Evolutionary conservation across 192 early-diverging fungal genomes (phyloP).

Genomic region (Haplosporangium gracile): DNA sequence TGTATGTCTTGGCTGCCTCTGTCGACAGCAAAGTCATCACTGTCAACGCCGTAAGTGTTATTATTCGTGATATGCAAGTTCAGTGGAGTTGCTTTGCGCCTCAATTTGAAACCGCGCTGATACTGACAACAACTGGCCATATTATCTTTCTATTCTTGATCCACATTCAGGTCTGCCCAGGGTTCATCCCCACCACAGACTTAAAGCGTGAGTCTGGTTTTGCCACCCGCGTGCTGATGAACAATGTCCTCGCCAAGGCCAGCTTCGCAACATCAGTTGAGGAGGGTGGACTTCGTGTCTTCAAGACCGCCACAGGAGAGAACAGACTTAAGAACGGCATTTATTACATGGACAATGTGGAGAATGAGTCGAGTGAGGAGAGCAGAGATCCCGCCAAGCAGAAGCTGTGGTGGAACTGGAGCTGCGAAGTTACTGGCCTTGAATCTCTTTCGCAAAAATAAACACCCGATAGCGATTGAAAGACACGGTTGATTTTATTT

Average conservation of each 20-base stretch:
- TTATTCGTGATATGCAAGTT: neutral
- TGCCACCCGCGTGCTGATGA: conserved; percentile 36
- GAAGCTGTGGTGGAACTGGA: conserved; percentile 59
- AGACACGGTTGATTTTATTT: neutral
- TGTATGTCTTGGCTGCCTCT: conserved; percentile 17
- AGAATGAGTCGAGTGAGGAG: conserved; percentile 46
- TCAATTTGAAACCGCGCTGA: neutral
- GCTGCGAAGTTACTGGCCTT: conserved; percentile 36
- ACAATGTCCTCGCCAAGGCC: conserved; percentile 41
- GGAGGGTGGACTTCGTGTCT: conserved; percentile 43
- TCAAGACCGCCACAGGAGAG: conserved; percentile 22
- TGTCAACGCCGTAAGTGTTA: conserved; percentile 32
- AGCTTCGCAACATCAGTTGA: conserved; percentile 39
- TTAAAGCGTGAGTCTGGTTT: conserved; percentile 49
- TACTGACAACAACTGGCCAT: neutral
- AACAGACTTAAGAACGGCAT: conserved; percentile 24
- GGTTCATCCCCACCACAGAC: conserved; percentile 52
- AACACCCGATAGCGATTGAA: neutral
- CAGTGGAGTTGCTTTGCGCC: neutral
- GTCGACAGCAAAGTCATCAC: conserved; percentile 22
- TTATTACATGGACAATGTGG: conserved; percentile 18
- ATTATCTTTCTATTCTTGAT: neutral
- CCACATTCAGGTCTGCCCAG: conserved; percentile 37
- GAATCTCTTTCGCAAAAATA: conserved; percentile 10
- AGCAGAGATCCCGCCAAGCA: conserved; percentile 51